Percentiles rank a stretch among this genome's conserved stretches.
Conservation (phyloP, 768 basidiomycete genomes). For the Xanthoconium stramineum region DNA sequence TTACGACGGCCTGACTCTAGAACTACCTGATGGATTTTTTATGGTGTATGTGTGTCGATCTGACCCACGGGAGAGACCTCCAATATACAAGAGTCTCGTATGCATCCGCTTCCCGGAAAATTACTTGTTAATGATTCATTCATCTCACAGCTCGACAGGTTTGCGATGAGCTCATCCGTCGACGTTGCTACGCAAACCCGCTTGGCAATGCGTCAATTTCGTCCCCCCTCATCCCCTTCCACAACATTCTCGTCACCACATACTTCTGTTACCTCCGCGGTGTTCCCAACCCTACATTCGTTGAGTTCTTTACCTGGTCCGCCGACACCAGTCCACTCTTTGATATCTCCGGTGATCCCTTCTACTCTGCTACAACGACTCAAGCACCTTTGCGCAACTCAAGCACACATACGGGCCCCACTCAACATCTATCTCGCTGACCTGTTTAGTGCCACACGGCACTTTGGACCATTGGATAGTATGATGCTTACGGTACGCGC, state of each 20-base stretch:
- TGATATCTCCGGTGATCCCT: constrained; percentile 29
- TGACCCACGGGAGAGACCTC: constrained; percentile 62
- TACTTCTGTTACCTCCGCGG: constrained; percentile 28
- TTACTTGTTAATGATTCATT: background rate
- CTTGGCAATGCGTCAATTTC: constrained; percentile 32
- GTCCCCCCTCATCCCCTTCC: constrained; percentile 28
- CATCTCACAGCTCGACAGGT: constrained; percentile 61
- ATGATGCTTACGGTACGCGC: constrained; percentile 62
- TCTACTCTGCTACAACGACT: constrained; percentile 28
- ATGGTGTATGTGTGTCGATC: constrained; percentile 69
- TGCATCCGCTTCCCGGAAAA: constrained; percentile 21
- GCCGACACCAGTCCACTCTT: constrained; percentile 22
- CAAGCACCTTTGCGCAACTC: constrained; percentile 27
- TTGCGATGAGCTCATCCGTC: constrained; percentile 71
- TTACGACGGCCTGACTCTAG: constrained; percentile 29
- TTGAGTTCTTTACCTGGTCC: constrained; percentile 20
- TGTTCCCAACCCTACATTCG: constrained; percentile 17
- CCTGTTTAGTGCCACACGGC: constrained; percentile 69
- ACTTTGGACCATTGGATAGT: constrained; percentile 66
- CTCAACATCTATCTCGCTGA: constrained; percentile 68
- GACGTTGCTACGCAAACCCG: constrained; percentile 43
- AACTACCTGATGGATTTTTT: constrained; percentile 62
- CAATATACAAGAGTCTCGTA: constrained; percentile 64
- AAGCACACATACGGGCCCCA: constrained; percentile 46
- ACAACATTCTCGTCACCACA: constrained; percentile 28